Conservation (phyloP, 164 flowering plant species). For the Magnolia changhungtana region DNA sequence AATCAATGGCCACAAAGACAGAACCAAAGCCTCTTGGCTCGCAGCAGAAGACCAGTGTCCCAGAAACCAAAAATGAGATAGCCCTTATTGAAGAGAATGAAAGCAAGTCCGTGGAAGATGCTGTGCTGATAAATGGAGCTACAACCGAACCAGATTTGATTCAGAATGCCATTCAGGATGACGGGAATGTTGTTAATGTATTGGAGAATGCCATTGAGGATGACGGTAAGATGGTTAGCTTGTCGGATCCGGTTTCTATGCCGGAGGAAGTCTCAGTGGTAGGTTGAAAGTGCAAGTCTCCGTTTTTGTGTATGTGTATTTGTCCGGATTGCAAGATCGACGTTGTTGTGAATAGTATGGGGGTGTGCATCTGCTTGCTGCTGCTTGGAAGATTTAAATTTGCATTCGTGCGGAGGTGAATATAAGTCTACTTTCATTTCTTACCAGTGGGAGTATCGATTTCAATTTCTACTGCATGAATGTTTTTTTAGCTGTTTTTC, state of each 20-base stretch:
- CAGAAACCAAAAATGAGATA: constrained; percentile 14
- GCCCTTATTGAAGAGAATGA: constrained; percentile 14
- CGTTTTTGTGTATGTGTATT: neutral
- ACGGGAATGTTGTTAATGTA: constrained; percentile 5
- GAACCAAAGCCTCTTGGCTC: constrained; percentile 32
- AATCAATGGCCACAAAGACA: constrained; percentile 21
- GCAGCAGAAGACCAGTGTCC: constrained; percentile 26
- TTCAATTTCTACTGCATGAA: too few relatives aligned
- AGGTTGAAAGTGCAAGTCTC: constrained; percentile 20
- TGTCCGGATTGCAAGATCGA: neutral
- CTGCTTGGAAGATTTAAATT: neutral
- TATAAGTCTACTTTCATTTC: neutral
- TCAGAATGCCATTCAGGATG: constrained; percentile 2
- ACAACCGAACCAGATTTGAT: constrained; percentile 8
- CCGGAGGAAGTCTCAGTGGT: constrained; percentile 31
- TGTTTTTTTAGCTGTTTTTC: too few relatives aligned
- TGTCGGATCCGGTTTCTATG: constrained; percentile 26
- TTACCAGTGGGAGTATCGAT: neutral
- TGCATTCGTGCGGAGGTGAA: constrained; percentile 5
- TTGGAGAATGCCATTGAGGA: neutral
- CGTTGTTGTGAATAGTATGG: constrained; percentile 32
- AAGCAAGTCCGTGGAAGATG: constrained; percentile 10
- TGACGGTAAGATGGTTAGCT: neutral
- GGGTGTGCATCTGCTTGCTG: constrained; percentile 4
- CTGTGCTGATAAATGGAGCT: constrained; percentile 19